Base-by-base conservation (phyloP, 1,139 yeast species). In the Blastobotrys illinoisensis region DNA sequence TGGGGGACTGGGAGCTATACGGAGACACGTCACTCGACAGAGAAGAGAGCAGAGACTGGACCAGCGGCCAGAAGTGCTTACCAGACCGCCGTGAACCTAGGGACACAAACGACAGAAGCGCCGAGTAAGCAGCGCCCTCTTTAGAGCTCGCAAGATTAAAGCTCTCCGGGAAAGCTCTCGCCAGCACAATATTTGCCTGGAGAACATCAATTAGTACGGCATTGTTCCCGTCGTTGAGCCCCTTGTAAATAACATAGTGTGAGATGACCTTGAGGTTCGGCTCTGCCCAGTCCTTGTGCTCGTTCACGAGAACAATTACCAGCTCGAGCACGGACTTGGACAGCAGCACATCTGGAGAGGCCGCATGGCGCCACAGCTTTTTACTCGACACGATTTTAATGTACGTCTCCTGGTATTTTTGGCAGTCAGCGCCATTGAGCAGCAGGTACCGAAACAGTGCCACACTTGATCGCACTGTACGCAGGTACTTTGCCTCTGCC, bases 401-500 rank as follows among this genome's bases (percentile, higher is more conserved):
- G 26, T 59, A 60, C 14, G 53, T 51, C 14, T 56, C 56, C 11
- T 56, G 58, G 23, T 50, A 36, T 40, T 54, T 51, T 36, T 54
- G 32, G 13, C 32, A 26, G 28, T 20, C 50, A 20, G 53, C 51
- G 46, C 46, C 52, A n/a, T 67, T 63, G 5, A 67, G 63, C 3
- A 75, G 60, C 47, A 83, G 55, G 54, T 78, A 77, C 1, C 71
- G 74, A 21, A 86, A 65, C 67, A 87, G 71, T 49, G 74, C 73
- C 9, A 87, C 62, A 3, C 85, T 73, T 5, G 84, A 73, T 49
- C 78, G 76, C 13, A 83, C 67, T 1, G 85, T 78, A 54, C 96
- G 74, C 44, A 78, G 76, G 64, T 83, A 87, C 65, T 87, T 88
- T n/a, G 82, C 72, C 20, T 75, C 74, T 0, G 88, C 78, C 58